Conservation (phyloP, 2,329 filamentous ascomycete species). For the Botrytis fragariae region DNA sequence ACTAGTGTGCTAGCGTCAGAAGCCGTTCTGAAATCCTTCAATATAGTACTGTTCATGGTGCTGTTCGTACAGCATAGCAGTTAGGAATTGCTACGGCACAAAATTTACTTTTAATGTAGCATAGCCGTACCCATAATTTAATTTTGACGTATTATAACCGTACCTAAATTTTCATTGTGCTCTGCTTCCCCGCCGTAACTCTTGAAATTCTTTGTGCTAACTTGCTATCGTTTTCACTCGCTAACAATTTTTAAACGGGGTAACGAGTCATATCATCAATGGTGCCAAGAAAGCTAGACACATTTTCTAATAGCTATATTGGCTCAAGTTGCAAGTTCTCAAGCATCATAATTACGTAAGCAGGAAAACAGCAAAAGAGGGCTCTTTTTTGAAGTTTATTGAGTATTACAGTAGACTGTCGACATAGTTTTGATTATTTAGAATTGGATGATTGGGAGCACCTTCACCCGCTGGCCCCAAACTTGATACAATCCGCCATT, state of each 20-base stretch:
- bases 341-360: not conserved
- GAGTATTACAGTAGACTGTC: rapidly evolving
- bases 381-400: not conserved
- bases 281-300: not conserved
- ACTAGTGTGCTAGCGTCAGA: not conserved
- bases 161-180: not conserved
- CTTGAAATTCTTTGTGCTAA: not conserved
- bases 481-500: not conserved
- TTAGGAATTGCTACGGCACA: not conserved
- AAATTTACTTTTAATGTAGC: too few relatives aligned
- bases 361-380: rapidly evolving
- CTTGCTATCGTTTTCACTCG: not conserved
- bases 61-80: not conserved
- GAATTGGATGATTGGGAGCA: not conserved
- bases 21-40: not conserved
- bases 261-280: not conserved
- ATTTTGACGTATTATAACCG: not conserved
- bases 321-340: not conserved
- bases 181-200: rapidly evolving
- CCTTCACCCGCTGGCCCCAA: not conserved
- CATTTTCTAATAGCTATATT: not conserved
- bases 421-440: not conserved
- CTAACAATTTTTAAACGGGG: not conserved
- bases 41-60: not conserved
- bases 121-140: not conserved